A percentile compares a stretch with the other conserved stretches of the same genome.
phyloP scores from a whole-genome alignment of 345 rosid genomes.

The Streptanthus diversifolius region DNA sequence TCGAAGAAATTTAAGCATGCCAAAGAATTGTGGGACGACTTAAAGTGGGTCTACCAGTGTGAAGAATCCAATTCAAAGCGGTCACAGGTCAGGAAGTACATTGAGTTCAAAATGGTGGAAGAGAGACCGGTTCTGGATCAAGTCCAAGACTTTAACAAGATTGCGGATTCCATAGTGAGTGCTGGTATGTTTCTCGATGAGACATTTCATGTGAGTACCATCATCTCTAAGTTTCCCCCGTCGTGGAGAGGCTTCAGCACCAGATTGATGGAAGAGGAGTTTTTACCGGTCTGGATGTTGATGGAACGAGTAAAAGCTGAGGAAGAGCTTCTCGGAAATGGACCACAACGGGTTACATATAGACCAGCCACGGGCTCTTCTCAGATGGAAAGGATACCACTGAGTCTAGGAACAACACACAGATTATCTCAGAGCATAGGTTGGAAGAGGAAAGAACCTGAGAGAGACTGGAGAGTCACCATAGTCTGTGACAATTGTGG shows the following conservation, averaged over 20 bases:
- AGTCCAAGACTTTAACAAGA: conserved; percentile 56
- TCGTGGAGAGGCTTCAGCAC: conserved; percentile 75
- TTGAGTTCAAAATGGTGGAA: conserved; percentile 66
- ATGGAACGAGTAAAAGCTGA: conserved; percentile 55
- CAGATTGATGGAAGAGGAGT: conserved; percentile 52
- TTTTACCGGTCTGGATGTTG: conserved; percentile 50
- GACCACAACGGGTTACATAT: conserved; percentile 28
- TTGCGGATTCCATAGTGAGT: conserved; percentile 62
- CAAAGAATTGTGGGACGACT: conserved; percentile 80
- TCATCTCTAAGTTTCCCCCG: conserved; percentile 72
- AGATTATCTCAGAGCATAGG: conserved; percentile 26
- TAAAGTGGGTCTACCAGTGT: conserved; percentile 56
- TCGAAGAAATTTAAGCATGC: conserved; percentile 51
- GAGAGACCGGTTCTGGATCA: conserved; percentile 56
- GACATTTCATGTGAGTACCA: conserved; percentile 64
- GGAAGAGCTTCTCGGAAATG: conserved; percentile 47
- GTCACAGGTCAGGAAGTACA: conserved; percentile 65
- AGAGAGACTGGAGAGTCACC: conserved; percentile 34
- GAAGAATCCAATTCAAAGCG: conserved; percentile 64
- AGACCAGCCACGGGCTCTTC: conserved; percentile 29
- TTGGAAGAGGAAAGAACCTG: conserved; percentile 41
- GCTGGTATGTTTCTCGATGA: conserved; percentile 63
- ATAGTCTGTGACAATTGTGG: conserved; percentile 51
- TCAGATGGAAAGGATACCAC: conserved; percentile 38
- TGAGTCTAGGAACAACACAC: conserved; percentile 34